Conservation (phyloP, 768 basidiomycete genomes). For the Calvatia gigantea region DNA sequence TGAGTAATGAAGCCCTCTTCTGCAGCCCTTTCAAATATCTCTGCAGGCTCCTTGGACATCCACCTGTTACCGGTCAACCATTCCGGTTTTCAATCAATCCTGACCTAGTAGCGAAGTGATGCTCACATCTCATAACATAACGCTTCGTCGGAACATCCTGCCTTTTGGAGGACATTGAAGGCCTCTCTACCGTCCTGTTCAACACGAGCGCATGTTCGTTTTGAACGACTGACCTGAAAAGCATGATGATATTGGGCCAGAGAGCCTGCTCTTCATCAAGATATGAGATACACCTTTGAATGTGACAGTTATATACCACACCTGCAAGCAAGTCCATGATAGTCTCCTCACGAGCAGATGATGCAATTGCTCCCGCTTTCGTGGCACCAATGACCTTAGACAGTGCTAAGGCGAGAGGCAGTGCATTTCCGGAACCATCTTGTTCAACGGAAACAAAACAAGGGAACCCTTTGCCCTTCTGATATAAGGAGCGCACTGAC, state of each 20-base stretch:
- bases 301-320: conserved; percentile 9
- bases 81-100: background rate
- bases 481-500: conserved; percentile 57
- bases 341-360: conserved; percentile 60
- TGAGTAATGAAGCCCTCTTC: conserved; percentile 63
- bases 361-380: conserved; percentile 59
- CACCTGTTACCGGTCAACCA: conserved; percentile 37
- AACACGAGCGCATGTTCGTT: too few species aligned
- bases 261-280: conserved; percentile 48
- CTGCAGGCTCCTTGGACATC: conserved; percentile 72
- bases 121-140: conserved; percentile 61
- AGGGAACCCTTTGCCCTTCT: conserved; percentile 58
- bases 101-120: too few species aligned
- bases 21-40: conserved; percentile 65
- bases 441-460: conserved; percentile 66
- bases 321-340: conserved; percentile 61
- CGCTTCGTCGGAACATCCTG: conserved; percentile 64
- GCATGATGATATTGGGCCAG: conserved; percentile 65
- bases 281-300: background rate
- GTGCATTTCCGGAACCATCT: conserved; percentile 48
- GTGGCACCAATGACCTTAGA: conserved; percentile 60
- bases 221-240: conserved; percentile 42
- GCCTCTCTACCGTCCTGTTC: conserved; percentile 37
- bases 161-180: conserved; percentile 59
- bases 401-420: conserved; percentile 46